Base-by-base conservation (phyloP, 73 alveolate species). In the Paramecium biaurelia region DNA sequence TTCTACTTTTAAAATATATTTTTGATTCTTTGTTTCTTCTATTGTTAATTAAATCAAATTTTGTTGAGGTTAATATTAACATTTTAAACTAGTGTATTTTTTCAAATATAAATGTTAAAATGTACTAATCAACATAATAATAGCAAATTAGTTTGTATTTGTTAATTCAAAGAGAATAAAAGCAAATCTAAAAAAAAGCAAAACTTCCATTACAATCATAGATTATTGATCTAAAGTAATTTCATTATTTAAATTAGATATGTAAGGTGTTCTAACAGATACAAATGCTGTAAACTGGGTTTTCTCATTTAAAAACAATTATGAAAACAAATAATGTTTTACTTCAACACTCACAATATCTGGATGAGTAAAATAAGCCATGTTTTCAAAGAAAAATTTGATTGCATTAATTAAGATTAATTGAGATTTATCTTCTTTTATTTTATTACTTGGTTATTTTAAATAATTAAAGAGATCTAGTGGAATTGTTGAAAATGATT, bases 401-500 rank as follows among this genome's bases (percentile, higher is more conserved):
- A 63, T 63, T 1, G 84, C 41, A 32, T 63, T 63, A 2, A 63
- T 63, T 24, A 63, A 10, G 8, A 32, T 30, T 0, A 63, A 32
- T 38, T 38, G n/a, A 32, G 49, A 30, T 7, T 63, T 63, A 3
- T 63, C 84, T 20, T 63, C 45, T 32, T 63, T 63, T 1, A 63
- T 26, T 12, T 63, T 63, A 32, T 26, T 30, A 26, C 26, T 30
- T 7, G 84, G 20, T 11, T 2, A 63, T 63, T 18, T 63, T 3
- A 63, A 12, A 30, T 63, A 63, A n/a, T 63, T 63, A 30, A 30
- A 26, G 45, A 63, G 41, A 63, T 63, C 47, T 26, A 0, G 8
- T 7, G 84, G 84, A 63, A 63, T 63, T 63, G 84, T 63, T 63
- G 84, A 63, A 63, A 63, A 63, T 63, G 84, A 63, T 63, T 63